phyloP scores from a whole-genome alignment of 2,329 filamentous ascomycete genomes.

The Chrysoporthe puriensis region DNA sequence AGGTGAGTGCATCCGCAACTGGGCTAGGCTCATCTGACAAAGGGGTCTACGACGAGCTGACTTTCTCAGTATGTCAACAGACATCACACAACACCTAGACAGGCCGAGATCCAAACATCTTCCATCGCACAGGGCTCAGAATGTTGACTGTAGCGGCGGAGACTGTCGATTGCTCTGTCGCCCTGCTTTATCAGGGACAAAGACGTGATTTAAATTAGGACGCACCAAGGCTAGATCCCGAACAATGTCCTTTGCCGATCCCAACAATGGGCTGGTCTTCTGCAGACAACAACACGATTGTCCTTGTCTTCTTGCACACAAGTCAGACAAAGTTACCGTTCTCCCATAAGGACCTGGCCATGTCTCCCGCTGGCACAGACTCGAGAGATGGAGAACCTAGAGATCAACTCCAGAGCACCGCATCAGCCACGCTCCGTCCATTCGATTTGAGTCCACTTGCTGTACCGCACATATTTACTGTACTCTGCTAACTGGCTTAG shows the following conservation, averaged over 20 bases:
- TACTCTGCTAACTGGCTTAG: neutral
- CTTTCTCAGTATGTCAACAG: too few relatives aligned
- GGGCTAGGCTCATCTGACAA: too few relatives aligned
- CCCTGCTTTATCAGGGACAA: neutral
- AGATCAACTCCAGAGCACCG: neutral
- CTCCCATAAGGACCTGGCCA: neutral
- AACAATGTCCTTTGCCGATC: neutral
- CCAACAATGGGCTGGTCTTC: neutral
- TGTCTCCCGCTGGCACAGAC: neutral
- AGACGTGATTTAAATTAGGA: neutral
- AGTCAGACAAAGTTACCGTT: neutral
- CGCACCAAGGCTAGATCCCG: neutral
- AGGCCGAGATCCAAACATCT: too few relatives aligned
- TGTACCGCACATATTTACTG: neutral
- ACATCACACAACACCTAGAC: too few relatives aligned
- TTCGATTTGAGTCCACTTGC: neutral
- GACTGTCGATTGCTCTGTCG: neutral
- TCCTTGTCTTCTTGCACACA: neutral
- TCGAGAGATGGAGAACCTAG: neutral
- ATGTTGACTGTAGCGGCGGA: too few relatives aligned
- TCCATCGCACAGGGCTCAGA: too few relatives aligned
- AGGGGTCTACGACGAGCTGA: too few relatives aligned
- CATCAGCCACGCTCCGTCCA: neutral
- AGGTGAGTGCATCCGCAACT: too few relatives aligned
- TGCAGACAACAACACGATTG: neutral